Evolutionary conservation across 371 early-diverging fungal species (phyloP), one percentile per base, ranked within the genome.

Genomic region (Basidiobolus meristosporus): DNA sequence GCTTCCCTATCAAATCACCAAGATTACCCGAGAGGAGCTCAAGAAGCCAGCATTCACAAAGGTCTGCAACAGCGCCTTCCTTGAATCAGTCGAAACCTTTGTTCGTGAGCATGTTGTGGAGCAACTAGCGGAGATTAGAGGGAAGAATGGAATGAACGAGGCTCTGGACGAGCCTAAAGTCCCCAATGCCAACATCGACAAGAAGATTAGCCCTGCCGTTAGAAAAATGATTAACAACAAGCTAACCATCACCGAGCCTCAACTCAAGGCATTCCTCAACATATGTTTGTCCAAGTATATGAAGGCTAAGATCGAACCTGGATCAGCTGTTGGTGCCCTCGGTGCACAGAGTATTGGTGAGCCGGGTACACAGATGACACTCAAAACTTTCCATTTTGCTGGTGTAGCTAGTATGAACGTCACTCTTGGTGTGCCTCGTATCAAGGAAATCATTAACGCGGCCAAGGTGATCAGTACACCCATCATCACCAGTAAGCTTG

Each of bases 351-450:
- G 84, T 41, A 96, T 99, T 51, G 98, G 99, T 48, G 99, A 98
- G 55, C 99, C 99, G 22, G 97, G 97, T 45, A 99, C 99, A 1
- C 99, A 99, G 60, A 99, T 99, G 99, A 99, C 99, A 32, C 64
- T 99, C 44, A 98, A 98, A 61, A 97, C 99, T 54, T 99, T 99
- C 87, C 99, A 99, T 67, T 98, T 98, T 81, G 98, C 99, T 59
- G 99, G 99, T 74, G 92, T 98, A 36, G 93, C 96, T 30, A 78
- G 81, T 53, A 93, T 95, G 92, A 99, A 95, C 75, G 83, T 98
- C 46, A 96, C 99, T 0, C 73, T 96, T 47, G 99, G 99, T 71
- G 98, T 99, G 36, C 99, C 99, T 3, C 84, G 99, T 57, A 86
- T 98, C 60, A 98, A 98, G 63, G 93, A 91, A 67, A 90, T 95